Conservation (phyloP, 2,329 filamentous ascomycete genomes). For the Cladosporium velox region DNA sequence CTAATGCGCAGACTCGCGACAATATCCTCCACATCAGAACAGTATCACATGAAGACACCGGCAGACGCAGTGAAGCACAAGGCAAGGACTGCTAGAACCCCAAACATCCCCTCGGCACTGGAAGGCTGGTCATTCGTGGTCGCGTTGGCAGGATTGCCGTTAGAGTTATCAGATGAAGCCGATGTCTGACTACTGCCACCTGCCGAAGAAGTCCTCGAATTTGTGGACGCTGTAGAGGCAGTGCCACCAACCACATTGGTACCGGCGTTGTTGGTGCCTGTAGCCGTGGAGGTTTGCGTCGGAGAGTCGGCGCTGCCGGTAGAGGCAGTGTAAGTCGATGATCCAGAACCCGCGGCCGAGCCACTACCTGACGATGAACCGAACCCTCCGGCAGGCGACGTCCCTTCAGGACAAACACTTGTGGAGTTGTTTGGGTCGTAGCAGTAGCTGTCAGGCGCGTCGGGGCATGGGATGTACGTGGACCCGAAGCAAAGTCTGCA, state of each 20-base stretch:
- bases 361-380: neutral
- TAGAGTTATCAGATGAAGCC: neutral
- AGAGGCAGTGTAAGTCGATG: neutral
- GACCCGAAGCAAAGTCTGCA: conserved; percentile 6
- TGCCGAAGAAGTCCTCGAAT: conserved; percentile 5
- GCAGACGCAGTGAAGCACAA: neutral
- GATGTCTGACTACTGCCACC: neutral
- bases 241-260: neutral
- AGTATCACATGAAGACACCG: neutral
- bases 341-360: neutral
- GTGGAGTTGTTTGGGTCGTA: conserved; percentile 14
- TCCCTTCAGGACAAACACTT: neutral
- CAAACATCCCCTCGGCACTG: neutral
- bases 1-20: too few species aligned
- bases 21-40: neutral
- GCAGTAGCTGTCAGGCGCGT: neutral
- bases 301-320: neutral
- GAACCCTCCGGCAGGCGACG: neutral
- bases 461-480: conserved; percentile 2
- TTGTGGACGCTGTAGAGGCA: neutral
- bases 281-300: neutral
- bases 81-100: neutral
- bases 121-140: neutral
- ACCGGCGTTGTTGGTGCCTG: neutral
- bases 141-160: neutral